These are phyloP conservation scores for Pulveroboletus frians DNA, from an alignment of 768 basidiomycete species.

Conservation along the genomic window DNA sequence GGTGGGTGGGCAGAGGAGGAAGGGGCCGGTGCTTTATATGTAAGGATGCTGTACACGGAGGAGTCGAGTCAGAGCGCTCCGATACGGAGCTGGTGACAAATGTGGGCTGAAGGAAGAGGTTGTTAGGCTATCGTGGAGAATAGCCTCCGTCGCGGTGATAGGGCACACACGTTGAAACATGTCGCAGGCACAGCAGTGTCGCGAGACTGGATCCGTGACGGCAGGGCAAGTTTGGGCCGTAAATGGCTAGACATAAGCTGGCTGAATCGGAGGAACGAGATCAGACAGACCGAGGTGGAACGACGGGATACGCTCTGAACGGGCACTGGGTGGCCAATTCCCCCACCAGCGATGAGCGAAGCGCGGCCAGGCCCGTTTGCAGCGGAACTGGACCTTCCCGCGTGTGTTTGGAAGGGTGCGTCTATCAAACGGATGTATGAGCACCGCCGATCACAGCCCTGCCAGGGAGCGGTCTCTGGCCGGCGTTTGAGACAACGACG, in stretches of 20 bases:
- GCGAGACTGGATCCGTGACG: slow-evolving; percentile 28
- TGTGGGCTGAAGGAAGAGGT: slow-evolving; percentile 23
- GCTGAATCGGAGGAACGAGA: slow-evolving; percentile 18
- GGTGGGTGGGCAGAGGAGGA: slow-evolving; percentile 1
- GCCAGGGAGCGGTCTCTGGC: too few species aligned
- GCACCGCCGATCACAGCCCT: slow-evolving; percentile 20
- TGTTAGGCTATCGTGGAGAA: slow-evolving; percentile 23
- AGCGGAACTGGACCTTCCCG: slow-evolving; percentile 14
- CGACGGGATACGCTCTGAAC: slow-evolving; percentile 12
- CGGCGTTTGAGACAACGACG: too few species aligned
- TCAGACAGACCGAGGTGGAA: slow-evolving; percentile 5
- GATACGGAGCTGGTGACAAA: slow-evolving; percentile 31
- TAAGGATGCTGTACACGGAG: slow-evolving; percentile 22
- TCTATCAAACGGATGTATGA: slow-evolving; percentile 11
- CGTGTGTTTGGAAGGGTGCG: slow-evolving; percentile 4
- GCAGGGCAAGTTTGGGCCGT: slow-evolving; percentile 22
- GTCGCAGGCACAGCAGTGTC: slow-evolving; percentile 30
- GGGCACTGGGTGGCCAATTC: slow-evolving; percentile 17
- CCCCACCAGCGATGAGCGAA: slow-evolving; percentile 21
- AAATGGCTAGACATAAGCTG: slow-evolving; percentile 16
- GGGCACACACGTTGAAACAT: slow-evolving; percentile 31
- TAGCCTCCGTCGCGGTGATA: slow-evolving; percentile 34
- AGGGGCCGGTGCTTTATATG: slow-evolving; percentile 26
- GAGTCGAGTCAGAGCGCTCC: slow-evolving; percentile 19
- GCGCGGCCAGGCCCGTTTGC: slow-evolving; percentile 18